Conservation (phyloP, 176 grass and related monocot genomes). For the Oryza brachyantha region DNA sequence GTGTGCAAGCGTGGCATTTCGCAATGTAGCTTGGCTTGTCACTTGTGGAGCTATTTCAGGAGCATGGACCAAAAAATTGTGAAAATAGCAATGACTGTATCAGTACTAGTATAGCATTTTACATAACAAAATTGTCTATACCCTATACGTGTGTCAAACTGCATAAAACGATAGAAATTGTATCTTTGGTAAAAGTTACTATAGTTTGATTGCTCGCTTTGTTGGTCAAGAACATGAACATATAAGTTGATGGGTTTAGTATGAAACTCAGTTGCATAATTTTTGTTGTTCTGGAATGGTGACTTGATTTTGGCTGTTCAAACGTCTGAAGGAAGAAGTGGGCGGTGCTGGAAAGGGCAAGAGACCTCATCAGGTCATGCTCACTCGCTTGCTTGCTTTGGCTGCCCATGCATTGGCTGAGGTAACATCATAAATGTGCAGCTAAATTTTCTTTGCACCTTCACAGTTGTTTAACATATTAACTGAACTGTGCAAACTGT, state of each 20-base stretch:
- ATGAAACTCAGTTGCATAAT: background rate
- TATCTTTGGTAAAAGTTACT: background rate
- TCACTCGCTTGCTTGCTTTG: slow-evolving; percentile 63
- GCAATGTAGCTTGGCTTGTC: background rate
- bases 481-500: background rate
- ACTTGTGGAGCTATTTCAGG: background rate
- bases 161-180: background rate
- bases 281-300: background rate
- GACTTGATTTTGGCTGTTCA: background rate
- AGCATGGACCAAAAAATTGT: background rate
- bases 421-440: slow-evolving; percentile 44
- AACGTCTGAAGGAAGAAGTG: slow-evolving; percentile 47
- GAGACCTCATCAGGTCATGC: slow-evolving; percentile 59
- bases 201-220: background rate
- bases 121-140: too few relatives aligned
- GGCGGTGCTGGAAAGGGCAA: slow-evolving; percentile 31
- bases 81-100: background rate
- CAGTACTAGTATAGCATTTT: background rate
- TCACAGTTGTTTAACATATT: background rate
- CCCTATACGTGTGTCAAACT: background rate
- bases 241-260: slow-evolving; percentile 7
- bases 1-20: background rate
- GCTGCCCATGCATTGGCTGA: slow-evolving; percentile 91
- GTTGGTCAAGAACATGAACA: background rate
- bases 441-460: background rate